Percentiles rank a stretch among this genome's conserved stretches.
phyloP scores from a whole-genome alignment of 352 stramenopile species.

The Globisporangium middletonii region DNA sequence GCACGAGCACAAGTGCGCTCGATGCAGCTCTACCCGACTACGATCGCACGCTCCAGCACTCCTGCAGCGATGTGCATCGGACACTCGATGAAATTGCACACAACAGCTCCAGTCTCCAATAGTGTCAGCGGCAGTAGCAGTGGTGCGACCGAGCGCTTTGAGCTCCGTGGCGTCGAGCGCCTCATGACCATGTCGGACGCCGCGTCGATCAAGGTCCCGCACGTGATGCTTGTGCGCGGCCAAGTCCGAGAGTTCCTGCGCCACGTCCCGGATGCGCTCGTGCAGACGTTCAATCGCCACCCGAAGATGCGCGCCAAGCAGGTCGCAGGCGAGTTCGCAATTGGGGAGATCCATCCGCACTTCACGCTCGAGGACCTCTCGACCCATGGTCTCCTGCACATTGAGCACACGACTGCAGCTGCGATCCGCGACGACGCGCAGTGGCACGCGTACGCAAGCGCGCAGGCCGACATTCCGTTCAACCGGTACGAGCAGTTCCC shows the following conservation, averaged over 20 bases:
- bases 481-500: constrained; percentile 9
- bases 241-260: constrained; percentile 20
- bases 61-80: too few species aligned
- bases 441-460: constrained; percentile 3
- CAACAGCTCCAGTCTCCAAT: too few species aligned
- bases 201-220: constrained; percentile 8
- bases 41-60: too few species aligned
- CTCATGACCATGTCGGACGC: constrained; percentile 24
- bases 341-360: constrained; percentile 26
- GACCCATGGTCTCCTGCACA: constrained; percentile 13
- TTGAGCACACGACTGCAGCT: constrained; percentile 21
- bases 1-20: too few species aligned
- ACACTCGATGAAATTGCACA: too few species aligned
- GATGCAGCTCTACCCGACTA: too few species aligned
- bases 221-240: constrained; percentile 27
- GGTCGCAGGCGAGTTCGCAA: constrained; percentile 28
- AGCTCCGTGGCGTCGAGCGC: constrained; percentile 35
- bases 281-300: constrained; percentile 38
- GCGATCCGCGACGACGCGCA: not conserved
- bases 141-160: not conserved
- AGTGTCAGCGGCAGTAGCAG: too few species aligned
- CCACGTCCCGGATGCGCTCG: constrained; percentile 19
- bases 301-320: constrained; percentile 32
- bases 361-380: constrained; percentile 24
- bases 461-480: constrained; percentile 1